phyloP scores from a whole-genome alignment of 2,329 filamentous ascomycete genomes.

The Trichoderma sp. region DNA sequence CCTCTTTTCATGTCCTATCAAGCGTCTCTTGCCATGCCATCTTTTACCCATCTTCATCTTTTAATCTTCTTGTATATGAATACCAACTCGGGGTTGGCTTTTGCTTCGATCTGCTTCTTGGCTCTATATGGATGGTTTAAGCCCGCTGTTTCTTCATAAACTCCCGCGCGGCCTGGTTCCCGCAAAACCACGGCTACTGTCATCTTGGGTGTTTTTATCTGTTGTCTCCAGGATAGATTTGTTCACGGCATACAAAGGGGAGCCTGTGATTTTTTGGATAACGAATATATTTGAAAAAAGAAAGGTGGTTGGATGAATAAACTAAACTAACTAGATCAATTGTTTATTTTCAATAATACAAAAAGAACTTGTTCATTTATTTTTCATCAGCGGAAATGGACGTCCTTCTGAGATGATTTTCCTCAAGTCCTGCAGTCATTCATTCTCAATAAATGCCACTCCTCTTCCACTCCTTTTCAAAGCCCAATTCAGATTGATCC shows the following conservation, averaged over 20 bases:
- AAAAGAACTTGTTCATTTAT: neutral
- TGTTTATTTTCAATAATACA: neutral
- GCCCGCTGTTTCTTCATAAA: neutral
- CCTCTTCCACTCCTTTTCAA: neutral
- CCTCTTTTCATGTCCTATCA: neutral
- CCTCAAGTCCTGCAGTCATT: neutral
- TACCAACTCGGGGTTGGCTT: neutral
- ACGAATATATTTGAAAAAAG: slow-evolving; percentile 14
- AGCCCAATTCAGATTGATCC: neutral
- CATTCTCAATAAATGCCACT: neutral
- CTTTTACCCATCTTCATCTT: slow-evolving; percentile 2
- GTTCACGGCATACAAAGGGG: neutral
- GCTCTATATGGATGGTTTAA: slow-evolving; percentile 2
- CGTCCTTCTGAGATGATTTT: neutral
- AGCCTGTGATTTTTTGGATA: slow-evolving; percentile 10
- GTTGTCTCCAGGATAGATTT: slow-evolving; percentile 20
- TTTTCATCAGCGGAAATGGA: neutral
- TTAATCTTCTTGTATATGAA: slow-evolving; percentile 19
- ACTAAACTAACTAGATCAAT: neutral
- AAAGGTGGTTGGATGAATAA: slow-evolving; percentile 4
- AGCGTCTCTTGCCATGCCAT: slow-evolving; percentile 10
- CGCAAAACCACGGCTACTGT: neutral
- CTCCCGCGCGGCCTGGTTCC: neutral
- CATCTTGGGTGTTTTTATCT: neutral
- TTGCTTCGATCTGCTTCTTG: slow-evolving; percentile 2